Conservation (phyloP, 768 basidiomycete genomes). For the Amanita fuliginea region DNA sequence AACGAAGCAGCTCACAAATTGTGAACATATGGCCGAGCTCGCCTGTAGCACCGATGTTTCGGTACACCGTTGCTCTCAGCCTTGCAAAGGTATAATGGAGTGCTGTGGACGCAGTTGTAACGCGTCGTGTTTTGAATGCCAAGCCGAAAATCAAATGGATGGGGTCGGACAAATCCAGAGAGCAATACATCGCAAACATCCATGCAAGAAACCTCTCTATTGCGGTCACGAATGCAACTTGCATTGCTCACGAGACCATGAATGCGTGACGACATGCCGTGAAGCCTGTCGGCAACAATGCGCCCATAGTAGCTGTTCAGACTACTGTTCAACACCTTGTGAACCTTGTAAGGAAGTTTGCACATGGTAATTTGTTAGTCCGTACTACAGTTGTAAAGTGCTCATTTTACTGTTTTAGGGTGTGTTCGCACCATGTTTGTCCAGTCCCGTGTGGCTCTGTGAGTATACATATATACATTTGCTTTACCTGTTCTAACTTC, state of each 20-base stretch:
- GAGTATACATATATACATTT: conserved; percentile 15
- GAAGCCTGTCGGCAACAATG: conserved; percentile 43
- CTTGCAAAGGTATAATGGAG: conserved; percentile 32
- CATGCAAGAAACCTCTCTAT: conserved; percentile 38
- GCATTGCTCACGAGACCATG: conserved; percentile 37
- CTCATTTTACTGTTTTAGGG: conserved; percentile 21
- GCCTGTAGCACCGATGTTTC: conserved; percentile 35
- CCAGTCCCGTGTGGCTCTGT: conserved; percentile 62
- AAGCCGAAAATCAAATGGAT: conserved; percentile 14
- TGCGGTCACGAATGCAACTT: conserved; percentile 46
- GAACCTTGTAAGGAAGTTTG: conserved; percentile 55
- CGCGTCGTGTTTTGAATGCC: conserved; percentile 39
- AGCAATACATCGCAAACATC: conserved; percentile 29
- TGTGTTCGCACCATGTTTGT: conserved; percentile 42
- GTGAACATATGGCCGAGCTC: conserved; percentile 42
- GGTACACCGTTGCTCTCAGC: conserved; percentile 23
- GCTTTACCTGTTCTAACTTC: neutral
- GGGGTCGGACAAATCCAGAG: conserved; percentile 14
- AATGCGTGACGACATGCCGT: conserved; percentile 35
- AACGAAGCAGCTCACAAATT: conserved; percentile 31
- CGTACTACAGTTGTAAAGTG: neutral
- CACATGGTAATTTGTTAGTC: conserved; percentile 27
- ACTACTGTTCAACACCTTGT: conserved; percentile 41
- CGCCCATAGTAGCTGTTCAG: conserved; percentile 36
- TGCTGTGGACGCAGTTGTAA: conserved; percentile 47